These are phyloP conservation scores for Boletus sp. DNA, from an alignment of 768 basidiomycete genomes.

Conservation along the genomic window DNA sequence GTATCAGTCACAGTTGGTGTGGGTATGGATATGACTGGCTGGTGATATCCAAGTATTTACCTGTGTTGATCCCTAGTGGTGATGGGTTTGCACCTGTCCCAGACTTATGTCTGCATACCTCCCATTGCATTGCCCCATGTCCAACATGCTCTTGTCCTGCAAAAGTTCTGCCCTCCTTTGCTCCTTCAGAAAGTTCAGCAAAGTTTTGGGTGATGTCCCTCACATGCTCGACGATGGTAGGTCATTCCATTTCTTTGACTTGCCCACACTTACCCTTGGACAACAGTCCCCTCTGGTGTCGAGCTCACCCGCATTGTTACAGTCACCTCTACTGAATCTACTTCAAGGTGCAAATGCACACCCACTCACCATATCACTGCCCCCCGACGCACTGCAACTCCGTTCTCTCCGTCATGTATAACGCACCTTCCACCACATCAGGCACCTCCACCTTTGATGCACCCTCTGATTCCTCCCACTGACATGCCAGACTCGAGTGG, in stretches of 20 bases:
- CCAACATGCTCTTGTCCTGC: constrained; percentile 49
- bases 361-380: constrained; percentile 21
- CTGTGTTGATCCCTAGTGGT: too few species aligned
- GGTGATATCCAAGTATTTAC: too few species aligned
- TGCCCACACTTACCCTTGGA: background rate
- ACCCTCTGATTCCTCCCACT: constrained; percentile 39
- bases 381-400: constrained; percentile 17
- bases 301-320: background rate
- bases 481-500: constrained; percentile 62
- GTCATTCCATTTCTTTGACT: background rate
- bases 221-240: constrained; percentile 45
- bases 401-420: constrained; percentile 21
- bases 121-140: constrained; percentile 41
- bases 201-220: constrained; percentile 61
- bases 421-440: constrained; percentile 9
- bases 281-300: too few species aligned
- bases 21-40: too few species aligned
- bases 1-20: too few species aligned
- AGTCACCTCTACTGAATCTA: constrained; percentile 8
- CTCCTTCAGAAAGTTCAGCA: constrained; percentile 57
- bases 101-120: too few species aligned
- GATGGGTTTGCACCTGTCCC: too few species aligned
- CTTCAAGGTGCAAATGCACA: constrained; percentile 27
- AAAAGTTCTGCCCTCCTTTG: constrained; percentile 58
- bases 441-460: constrained; percentile 14